Evolutionary conservation across 1,284 basidiomycete genomes (phyloP).

Genomic region (Nidula niveotomentosa): DNA sequence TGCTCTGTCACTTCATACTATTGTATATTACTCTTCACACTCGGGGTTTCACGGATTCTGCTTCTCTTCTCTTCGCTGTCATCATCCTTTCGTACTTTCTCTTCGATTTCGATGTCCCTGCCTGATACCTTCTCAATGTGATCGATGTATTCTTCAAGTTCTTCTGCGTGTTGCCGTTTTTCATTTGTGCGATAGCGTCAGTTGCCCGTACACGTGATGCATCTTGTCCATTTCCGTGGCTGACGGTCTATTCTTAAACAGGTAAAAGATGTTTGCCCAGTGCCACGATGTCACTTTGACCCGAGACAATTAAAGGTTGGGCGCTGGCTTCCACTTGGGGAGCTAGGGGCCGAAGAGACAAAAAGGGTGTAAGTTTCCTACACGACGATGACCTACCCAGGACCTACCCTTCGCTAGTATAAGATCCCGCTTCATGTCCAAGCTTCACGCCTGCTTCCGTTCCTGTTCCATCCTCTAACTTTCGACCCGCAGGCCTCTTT

Average conservation of each 20-base stretch:
- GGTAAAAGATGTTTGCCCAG: background rate
- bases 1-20: background rate
- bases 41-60: background rate
- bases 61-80: background rate
- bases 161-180: background rate
- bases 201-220: background rate
- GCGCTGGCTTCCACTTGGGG: background rate
- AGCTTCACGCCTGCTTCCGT: background rate
- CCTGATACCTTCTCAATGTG: constrained; percentile 2
- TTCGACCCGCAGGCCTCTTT: too few species aligned
- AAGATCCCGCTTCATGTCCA: background rate
- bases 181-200: background rate
- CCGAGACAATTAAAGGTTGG: constrained; percentile 1
- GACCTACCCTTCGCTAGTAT: too few species aligned
- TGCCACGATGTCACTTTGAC: background rate
- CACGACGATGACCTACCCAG: background rate
- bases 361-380: constrained; percentile 1
- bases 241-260: background rate
- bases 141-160: background rate
- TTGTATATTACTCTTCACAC: background rate
- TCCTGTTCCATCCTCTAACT: background rate
- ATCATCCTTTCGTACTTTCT: too few species aligned
- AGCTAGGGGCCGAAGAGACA: too few species aligned
- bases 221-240: background rate
- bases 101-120: background rate